Evolutionary conservation across 768 basidiomycete genomes (phyloP).

Genomic region (Leucocoprinus leucothites): DNA sequence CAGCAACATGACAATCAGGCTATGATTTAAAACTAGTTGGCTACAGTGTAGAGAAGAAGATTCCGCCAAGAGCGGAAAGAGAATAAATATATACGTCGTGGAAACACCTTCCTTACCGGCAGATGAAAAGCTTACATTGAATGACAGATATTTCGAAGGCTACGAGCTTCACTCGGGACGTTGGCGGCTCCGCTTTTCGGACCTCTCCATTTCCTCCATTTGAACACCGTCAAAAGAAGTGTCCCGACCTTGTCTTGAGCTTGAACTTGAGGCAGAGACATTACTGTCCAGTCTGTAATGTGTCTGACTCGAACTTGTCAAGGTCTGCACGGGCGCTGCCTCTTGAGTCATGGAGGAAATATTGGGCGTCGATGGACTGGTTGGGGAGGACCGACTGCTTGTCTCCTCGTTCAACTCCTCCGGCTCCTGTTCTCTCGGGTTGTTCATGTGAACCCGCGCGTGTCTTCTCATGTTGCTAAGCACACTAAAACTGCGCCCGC

Average conservation of each 20-base stretch:
- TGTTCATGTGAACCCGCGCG: slow-evolving; percentile 61
- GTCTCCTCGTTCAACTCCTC: slow-evolving; percentile 46
- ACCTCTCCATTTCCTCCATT: slow-evolving; percentile 20
- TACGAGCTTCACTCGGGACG: not conserved
- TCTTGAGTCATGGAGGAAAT: not conserved
- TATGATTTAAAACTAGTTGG: not conserved
- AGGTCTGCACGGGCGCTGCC: slow-evolving; percentile 11
- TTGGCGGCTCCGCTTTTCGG: slow-evolving; percentile 31
- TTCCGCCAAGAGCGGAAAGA: not conserved
- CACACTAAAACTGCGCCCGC: slow-evolving; percentile 81
- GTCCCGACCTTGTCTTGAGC: slow-evolving; percentile 38
- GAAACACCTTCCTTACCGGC: not conserved
- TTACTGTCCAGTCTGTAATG: slow-evolving; percentile 34
- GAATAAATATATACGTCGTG: slow-evolving; percentile 4
- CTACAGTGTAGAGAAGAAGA: slow-evolving; percentile 3
- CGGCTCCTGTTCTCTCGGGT: slow-evolving; percentile 30
- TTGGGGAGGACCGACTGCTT: slow-evolving; percentile 25
- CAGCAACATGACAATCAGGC: slow-evolving; percentile 10
- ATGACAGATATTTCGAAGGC: not conserved
- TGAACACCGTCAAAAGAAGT: slow-evolving; percentile 33
- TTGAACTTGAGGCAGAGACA: slow-evolving; percentile 35
- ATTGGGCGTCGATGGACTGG: slow-evolving; percentile 7
- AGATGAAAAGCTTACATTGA: not conserved
- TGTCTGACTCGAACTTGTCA: slow-evolving; percentile 13
- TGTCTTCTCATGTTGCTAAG: slow-evolving; percentile 89